These are phyloP conservation scores for Alternaria atra DNA, from an alignment of 2,329 filamentous ascomycete species.

Conservation along the genomic window DNA sequence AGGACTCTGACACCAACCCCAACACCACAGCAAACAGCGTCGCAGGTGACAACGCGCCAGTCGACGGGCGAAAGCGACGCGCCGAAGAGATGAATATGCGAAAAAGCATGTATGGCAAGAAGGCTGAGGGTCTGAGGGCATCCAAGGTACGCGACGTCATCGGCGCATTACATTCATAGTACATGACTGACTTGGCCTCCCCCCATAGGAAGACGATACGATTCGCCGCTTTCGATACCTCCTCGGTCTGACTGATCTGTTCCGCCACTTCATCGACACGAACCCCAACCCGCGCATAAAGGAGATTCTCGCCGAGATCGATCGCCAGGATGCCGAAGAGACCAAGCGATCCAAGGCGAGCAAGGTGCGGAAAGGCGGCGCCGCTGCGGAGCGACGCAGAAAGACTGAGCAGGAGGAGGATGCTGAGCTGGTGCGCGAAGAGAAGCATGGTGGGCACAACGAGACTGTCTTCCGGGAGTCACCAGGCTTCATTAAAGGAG, in stretches of 20 bases:
- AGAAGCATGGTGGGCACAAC: constrained; percentile 84
- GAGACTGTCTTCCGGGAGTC: constrained; percentile 90
- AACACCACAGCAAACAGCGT: constrained; percentile 84
- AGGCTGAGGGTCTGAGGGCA: constrained; percentile 89
- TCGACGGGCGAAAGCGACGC: constrained; percentile 84
- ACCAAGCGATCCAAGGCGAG: constrained; percentile 75
- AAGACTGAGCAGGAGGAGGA: constrained; percentile 98
- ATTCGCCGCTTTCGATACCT: constrained; percentile 94
- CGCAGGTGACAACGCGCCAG: constrained; percentile 70
- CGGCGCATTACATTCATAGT: not conserved
- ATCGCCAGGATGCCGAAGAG: constrained; percentile 84
- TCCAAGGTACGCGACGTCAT: constrained; percentile 73
- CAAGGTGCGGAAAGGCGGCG: constrained; percentile 82
- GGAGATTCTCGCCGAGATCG: constrained; percentile 92
- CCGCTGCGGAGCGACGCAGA: constrained; percentile 77
- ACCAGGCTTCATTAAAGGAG: constrained; percentile 83
- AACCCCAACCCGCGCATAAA: constrained; percentile 96
- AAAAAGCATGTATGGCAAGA: constrained; percentile 92
- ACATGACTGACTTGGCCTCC: constrained; percentile 18
- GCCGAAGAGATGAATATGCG: constrained; percentile 89
- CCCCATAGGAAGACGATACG: constrained; percentile 83
- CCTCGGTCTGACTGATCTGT: constrained; percentile 92
- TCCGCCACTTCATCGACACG: constrained; percentile 98
- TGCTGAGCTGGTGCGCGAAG: constrained; percentile 84
- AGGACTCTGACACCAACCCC: constrained; percentile 72